Evolutionary conservation across 1,284 basidiomycete species (phyloP), one percentile per base, ranked within the genome.

Genomic region (Boletus mariae): DNA sequence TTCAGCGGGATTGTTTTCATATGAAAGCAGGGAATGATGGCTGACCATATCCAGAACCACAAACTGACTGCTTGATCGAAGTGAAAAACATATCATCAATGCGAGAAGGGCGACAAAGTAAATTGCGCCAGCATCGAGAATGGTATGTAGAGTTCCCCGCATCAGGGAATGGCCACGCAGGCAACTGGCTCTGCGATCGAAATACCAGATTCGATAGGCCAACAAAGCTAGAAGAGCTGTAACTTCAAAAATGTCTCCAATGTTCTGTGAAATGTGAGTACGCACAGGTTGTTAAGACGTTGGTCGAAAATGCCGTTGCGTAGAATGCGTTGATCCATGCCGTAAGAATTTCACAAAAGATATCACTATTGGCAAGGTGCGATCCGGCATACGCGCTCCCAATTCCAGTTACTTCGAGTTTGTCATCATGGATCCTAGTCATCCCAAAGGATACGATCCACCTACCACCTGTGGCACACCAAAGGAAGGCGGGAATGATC

Each of bases 261-360:
- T 32, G 5, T 31, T 17, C 31, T 10, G 23, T n/a, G 11, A n/a
- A 26, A 28, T 11, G 45, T 4, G 15, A 23, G 6, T 7, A 43
- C 45, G 20, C 20, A 52, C 51, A 12, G 25, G 51, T 52, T 32
- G 51, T 35, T 34, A 51, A 29, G 13, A 50, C 6, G 26, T 50
- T 52, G 25, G 51, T 52, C 32, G 11, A 26, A 7, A 52, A 50
- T 25, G 40, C 40, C 5, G 40, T 12, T 25, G 17, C 51, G 11
- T 43, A 52, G 20, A 52, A 49, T 10, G 51, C 32, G 4, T 28
- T 35, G 17, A 52, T 52, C 46, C 51, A 52, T n/a, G 1, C 5
- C 9, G 17, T 6, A 4, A 52, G 40, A 5, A 12, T n/a, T 11
- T 17, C 13, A 28, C 17, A 9, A 35, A 52, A 52, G 26, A 52